Evolutionary conservation across 2,329 filamentous ascomycete species (phyloP).

Genomic region (Diaporthe citrichinensis): DNA sequence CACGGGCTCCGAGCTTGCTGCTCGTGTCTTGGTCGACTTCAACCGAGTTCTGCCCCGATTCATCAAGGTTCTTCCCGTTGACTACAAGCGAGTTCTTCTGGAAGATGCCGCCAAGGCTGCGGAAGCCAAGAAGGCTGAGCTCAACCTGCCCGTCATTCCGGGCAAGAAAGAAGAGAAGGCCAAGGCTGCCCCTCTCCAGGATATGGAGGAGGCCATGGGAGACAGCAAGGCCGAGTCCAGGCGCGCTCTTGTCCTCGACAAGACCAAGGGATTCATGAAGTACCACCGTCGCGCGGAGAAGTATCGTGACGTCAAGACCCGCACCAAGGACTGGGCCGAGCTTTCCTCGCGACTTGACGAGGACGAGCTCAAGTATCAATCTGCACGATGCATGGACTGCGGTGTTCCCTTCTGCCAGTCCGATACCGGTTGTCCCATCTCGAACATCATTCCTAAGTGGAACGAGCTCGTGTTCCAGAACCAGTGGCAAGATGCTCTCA

Average conservation of each 20-base stretch:
- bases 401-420: constrained; percentile 99
- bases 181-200: constrained; percentile 79
- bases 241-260: constrained; percentile 94
- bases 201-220: constrained; percentile 92
- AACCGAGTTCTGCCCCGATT: constrained; percentile 91
- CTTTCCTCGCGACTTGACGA: constrained; percentile 89
- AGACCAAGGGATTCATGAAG: constrained; percentile 98
- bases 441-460: constrained; percentile 98
- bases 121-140: constrained; percentile 87
- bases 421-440: constrained; percentile 94
- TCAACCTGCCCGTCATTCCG: constrained; percentile 82
- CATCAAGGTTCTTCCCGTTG: constrained; percentile 91
- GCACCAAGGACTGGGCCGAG: constrained; percentile 94
- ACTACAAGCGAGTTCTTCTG: constrained; percentile 93
- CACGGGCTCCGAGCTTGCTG: constrained; percentile 94
- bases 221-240: constrained; percentile 90
- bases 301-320: constrained; percentile 86
- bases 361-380: constrained; percentile 96
- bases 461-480: constrained; percentile 84
- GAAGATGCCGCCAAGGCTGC: constrained; percentile 90
- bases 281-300: constrained; percentile 94
- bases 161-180: constrained; percentile 79
- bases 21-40: constrained; percentile 95
- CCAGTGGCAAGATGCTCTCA: constrained; percentile 92
- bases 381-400: constrained; percentile 98